Percentiles rank a stretch among this genome's conserved stretches.
These are phyloP conservation scores for Arachis hypogaea DNA, from an alignment of 306 rosid species.

Conservation along the genomic window DNA sequence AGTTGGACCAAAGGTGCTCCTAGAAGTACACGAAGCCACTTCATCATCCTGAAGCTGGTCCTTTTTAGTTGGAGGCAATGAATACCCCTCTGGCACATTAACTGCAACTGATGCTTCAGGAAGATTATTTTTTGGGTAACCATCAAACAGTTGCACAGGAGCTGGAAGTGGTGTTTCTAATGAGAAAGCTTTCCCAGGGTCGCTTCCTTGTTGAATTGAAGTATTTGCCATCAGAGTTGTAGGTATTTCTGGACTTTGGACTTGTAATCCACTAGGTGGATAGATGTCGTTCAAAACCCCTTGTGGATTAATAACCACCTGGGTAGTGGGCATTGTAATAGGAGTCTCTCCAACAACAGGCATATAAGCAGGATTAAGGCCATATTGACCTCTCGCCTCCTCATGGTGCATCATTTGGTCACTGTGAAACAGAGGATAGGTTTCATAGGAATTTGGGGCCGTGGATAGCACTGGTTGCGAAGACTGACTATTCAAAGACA, in stretches of 20 bases:
- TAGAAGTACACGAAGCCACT: constrained; percentile 52
- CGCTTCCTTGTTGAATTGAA: constrained; percentile 53
- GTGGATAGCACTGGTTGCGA: constrained; percentile 47
- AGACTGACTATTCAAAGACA: constrained; percentile 26
- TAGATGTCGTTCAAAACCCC: constrained; percentile 43
- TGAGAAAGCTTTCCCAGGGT: constrained; percentile 43
- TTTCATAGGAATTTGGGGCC: constrained; percentile 50
- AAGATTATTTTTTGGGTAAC: constrained; percentile 28
- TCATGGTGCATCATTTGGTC: constrained; percentile 51
- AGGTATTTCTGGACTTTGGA: constrained; percentile 50
- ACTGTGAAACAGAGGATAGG: constrained; percentile 40
- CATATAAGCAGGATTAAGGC: constrained; percentile 45
- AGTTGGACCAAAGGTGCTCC: constrained; percentile 49
- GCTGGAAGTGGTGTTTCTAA: constrained; percentile 41
- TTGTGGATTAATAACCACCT: constrained; percentile 44
- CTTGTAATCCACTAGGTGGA: constrained; percentile 45
- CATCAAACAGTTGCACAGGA: constrained; percentile 43
- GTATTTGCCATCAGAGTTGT: constrained; percentile 41
- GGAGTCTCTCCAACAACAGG: constrained; percentile 50
- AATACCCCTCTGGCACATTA: constrained; percentile 46
- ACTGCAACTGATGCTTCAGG: constrained; percentile 48
- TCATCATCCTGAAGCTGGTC: constrained; percentile 54
- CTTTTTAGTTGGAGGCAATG: constrained; percentile 44
- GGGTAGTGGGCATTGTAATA: constrained; percentile 42
- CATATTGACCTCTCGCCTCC: constrained; percentile 53